Evolutionary conservation across 768 basidiomycete genomes (phyloP).

Genomic region (Solioccasus polychromus): DNA sequence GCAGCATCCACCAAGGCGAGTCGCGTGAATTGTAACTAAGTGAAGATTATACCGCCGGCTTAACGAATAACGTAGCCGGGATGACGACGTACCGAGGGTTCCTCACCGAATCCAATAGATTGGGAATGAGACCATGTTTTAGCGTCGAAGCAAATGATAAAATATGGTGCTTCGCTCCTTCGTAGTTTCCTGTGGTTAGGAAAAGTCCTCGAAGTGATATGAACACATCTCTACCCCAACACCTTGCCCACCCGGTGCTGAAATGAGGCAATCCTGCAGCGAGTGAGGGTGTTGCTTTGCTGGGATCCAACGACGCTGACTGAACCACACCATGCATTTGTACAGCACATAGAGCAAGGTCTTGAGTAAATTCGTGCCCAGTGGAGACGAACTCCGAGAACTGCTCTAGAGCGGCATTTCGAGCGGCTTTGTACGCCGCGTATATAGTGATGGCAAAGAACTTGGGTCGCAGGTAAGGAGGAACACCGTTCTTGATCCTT

Average conservation of each 20-base stretch:
- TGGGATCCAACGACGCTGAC: slow-evolving; percentile 85
- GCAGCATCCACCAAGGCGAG: slow-evolving; percentile 99
- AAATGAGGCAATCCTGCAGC: slow-evolving; percentile 98
- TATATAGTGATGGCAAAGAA: slow-evolving; percentile 93
- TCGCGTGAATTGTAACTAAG: slow-evolving; percentile 91
- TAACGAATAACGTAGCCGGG: background rate
- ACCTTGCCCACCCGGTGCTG: slow-evolving; percentile 87
- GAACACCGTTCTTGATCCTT: slow-evolving; percentile 65
- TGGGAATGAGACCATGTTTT: slow-evolving; percentile 96
- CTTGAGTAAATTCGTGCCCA: slow-evolving; percentile 88
- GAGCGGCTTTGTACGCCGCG: slow-evolving; percentile 89
- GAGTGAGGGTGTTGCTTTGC: slow-evolving; percentile 68
- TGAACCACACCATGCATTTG: slow-evolving; percentile 91
- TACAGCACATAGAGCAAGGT: slow-evolving; percentile 78
- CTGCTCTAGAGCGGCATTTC: slow-evolving; percentile 79
- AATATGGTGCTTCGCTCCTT: slow-evolving; percentile 85
- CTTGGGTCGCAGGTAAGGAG: slow-evolving; percentile 90
- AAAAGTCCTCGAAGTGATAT: slow-evolving; percentile 93
- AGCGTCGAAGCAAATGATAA: slow-evolving; percentile 88
- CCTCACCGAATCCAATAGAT: slow-evolving; percentile 85
- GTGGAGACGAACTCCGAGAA: slow-evolving; percentile 81
- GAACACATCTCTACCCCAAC: slow-evolving; percentile 95
- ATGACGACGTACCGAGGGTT: slow-evolving; percentile 62
- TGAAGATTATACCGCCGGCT: background rate
- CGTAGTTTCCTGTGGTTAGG: slow-evolving; percentile 87